Evolutionary conservation across 2,329 filamentous ascomycete species (phyloP).

Genomic region (Sphaerostilbella broomeana): DNA sequence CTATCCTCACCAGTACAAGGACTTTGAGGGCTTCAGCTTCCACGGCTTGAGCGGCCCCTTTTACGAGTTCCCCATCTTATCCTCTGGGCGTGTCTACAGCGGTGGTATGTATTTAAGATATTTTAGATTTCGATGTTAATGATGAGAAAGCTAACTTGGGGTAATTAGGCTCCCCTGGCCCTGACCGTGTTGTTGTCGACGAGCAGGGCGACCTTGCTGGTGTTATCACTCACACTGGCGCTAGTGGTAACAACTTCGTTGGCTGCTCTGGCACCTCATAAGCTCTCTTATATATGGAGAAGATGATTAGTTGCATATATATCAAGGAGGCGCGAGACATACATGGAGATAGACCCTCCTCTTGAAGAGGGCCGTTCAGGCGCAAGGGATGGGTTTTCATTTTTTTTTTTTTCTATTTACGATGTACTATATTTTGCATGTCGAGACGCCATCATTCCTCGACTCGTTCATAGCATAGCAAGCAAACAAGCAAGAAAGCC

Average conservation of each 20-base stretch:
- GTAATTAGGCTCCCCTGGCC: slow-evolving; percentile 41
- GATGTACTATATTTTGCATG: no score
- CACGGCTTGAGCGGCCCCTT: slow-evolving; percentile 24
- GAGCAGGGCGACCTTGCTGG: slow-evolving; percentile 49
- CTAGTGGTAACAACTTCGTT: slow-evolving; percentile 61
- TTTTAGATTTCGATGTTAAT: not conserved
- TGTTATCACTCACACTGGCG: slow-evolving; percentile 63
- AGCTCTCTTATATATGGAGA: no score
- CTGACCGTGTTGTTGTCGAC: slow-evolving; percentile 59
- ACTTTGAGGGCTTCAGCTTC: slow-evolving; percentile 32
- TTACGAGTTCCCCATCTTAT: slow-evolving; percentile 33
- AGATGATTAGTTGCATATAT: no score
- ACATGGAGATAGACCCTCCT: no score
- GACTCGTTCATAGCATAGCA: no score
- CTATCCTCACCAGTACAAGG: slow-evolving; percentile 34
- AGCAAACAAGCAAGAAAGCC: no score
- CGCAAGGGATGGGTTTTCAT: no score
- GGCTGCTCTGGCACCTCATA: slow-evolving; percentile 35
- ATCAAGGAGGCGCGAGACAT: no score
- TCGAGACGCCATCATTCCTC: no score
- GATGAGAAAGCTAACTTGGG: not conserved
- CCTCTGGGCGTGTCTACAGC: slow-evolving; percentile 24
- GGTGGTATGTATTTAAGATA: slow-evolving; percentile 22
- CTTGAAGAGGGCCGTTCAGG: no score
- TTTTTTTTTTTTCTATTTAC: no score